Evolutionary conservation across 1,284 basidiomycete species (phyloP).

Genomic region (Pseudozyma flocculosa): DNA sequence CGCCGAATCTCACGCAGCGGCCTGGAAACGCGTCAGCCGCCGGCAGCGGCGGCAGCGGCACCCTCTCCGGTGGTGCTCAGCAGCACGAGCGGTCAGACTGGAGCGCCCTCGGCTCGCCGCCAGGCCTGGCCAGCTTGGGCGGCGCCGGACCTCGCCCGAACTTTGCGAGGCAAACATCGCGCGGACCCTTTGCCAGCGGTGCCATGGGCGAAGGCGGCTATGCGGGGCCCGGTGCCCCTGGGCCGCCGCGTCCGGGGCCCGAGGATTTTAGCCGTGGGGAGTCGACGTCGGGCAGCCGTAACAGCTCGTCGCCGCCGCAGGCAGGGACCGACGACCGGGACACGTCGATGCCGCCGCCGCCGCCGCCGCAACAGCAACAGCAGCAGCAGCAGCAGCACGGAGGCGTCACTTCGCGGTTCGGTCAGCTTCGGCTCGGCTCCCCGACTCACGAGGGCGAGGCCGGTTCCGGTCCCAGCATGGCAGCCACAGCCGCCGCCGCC

Average conservation of each 20-base stretch:
- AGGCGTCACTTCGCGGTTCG: constrained; percentile 26
- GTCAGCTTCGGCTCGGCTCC: constrained; percentile 35
- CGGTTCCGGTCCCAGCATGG: neutral
- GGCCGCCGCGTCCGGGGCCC: too few relatives aligned
- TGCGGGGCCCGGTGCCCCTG: neutral
- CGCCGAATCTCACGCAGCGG: neutral
- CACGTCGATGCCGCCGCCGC: neutral
- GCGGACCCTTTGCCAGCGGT: constrained; percentile 15
- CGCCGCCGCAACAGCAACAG: constrained; percentile 1
- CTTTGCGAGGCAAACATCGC: constrained; percentile 25
- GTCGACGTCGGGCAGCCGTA: constrained; percentile 5
- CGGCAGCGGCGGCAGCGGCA: too few relatives aligned
- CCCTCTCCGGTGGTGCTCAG: constrained; percentile 2
- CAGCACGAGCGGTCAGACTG: constrained; percentile 31
- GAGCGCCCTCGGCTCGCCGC: constrained; percentile 37
- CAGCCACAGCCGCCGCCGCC: too few relatives aligned
- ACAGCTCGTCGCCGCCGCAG: constrained; percentile 17
- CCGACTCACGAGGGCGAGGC: constrained; percentile 22
- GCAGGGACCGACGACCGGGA: constrained; percentile 14
- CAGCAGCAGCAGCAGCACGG: constrained; percentile 5
- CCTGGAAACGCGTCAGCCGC: neutral
- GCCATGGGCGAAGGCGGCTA: constrained; percentile 5
- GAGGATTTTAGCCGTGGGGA: constrained; percentile 5
- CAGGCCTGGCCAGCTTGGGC: constrained; percentile 8
- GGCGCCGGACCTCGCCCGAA: constrained; percentile 11